phyloP scores from a whole-genome alignment of 2,329 filamentous ascomycete genomes.

The Leptographium radiaticola region DNA sequence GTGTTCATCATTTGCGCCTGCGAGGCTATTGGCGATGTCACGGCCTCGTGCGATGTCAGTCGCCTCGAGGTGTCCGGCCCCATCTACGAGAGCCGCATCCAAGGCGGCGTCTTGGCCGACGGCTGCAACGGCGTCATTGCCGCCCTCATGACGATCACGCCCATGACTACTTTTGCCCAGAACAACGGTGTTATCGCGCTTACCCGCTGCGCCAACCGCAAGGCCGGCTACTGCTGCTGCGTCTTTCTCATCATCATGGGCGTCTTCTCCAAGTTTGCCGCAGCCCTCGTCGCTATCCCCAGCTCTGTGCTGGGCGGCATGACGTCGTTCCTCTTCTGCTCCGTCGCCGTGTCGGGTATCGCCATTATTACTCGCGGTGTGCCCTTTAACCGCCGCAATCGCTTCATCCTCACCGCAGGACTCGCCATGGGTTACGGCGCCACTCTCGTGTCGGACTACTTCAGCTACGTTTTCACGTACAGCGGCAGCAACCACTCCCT shows the following conservation, averaged over 20 bases:
- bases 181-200: conserved; percentile 79
- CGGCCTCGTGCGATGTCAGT: conserved; percentile 70
- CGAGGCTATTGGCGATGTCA: conserved; percentile 70
- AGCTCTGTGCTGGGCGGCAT: conserved; percentile 52
- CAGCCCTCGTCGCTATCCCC: conserved; percentile 65
- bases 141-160: conserved; percentile 65
- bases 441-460: conserved; percentile 54
- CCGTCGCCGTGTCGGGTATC: conserved; percentile 66
- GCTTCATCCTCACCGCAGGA: conserved; percentile 69
- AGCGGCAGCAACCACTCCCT: conserved; percentile 52
- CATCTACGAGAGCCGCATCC: conserved; percentile 62
- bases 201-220: conserved; percentile 69
- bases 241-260: conserved; percentile 71
- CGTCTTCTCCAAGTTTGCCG: conserved; percentile 72
- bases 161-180: conserved; percentile 70
- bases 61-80: conserved; percentile 59
- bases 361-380: conserved; percentile 58
- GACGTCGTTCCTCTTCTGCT: conserved; percentile 69
- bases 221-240: conserved; percentile 65
- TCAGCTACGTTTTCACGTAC: conserved; percentile 61
- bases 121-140: conserved; percentile 64
- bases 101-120: conserved; percentile 67
- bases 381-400: conserved; percentile 63
- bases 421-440: conserved; percentile 62
- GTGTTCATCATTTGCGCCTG: conserved; percentile 63